phyloP scores from a whole-genome alignment of 371 early-diverging fungal species.

The Apophysomyces elegans region DNA sequence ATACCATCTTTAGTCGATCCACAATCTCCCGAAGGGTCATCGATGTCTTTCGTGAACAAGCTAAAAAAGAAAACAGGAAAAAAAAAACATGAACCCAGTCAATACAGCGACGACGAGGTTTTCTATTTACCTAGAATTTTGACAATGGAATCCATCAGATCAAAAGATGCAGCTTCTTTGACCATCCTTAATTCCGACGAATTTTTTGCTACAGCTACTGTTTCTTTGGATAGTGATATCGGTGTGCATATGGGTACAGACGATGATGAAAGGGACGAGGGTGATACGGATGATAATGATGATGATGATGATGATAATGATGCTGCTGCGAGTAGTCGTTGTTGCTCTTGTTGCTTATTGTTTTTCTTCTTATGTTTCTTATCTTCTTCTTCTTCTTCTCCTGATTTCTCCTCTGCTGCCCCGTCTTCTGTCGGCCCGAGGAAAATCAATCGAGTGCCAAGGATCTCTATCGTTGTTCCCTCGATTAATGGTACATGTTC shows the following conservation, averaged over 20 bases:
- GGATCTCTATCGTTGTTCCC: constrained; percentile 32
- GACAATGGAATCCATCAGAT: constrained; percentile 24
- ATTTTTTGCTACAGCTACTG: too few species aligned
- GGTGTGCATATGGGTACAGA: too few species aligned
- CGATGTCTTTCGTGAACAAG: constrained; percentile 28
- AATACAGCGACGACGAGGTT: too few species aligned
- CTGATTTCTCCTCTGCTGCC: constrained; percentile 1
- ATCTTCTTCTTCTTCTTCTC: background rate
- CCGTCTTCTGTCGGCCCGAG: constrained; percentile 14
- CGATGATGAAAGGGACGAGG: background rate
- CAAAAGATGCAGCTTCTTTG: constrained; percentile 7
- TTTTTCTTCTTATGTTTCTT: background rate
- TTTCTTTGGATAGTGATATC: too few species aligned
- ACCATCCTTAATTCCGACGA: background rate
- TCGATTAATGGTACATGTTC: constrained; percentile 31
- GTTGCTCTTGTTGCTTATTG: too few species aligned
- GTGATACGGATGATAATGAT: background rate
- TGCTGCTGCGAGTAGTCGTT: too few species aligned
- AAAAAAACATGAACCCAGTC: background rate
- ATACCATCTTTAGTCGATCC: constrained; percentile 6
- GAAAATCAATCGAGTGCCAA: constrained; percentile 32
- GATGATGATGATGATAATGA: background rate
- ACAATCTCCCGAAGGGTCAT: constrained; percentile 25
- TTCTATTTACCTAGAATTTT: constrained; percentile 23
- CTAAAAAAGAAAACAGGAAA: constrained; percentile 4